These are phyloP conservation scores for Handroanthus guayacan DNA, from an alignment of 257 asterid species.

Conservation along the genomic window DNA sequence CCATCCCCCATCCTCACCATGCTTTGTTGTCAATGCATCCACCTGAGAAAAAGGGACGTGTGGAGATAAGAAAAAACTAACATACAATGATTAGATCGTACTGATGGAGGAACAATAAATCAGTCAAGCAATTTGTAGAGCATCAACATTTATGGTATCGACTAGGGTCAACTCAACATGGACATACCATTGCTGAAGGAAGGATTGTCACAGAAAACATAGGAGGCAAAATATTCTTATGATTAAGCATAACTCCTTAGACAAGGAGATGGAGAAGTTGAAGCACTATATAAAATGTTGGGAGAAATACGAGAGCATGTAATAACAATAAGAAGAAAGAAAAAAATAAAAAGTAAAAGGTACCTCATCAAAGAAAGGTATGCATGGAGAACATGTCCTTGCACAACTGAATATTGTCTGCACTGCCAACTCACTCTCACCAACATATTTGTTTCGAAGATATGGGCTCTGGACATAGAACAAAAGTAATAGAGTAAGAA, in stretches of 20 bases:
- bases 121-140: background rate
- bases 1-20: conserved; percentile 83
- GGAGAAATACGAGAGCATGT: background rate
- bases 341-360: conserved; percentile 92
- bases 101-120: background rate
- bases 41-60: conserved; percentile 50
- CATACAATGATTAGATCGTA: conserved; percentile 14
- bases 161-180: background rate
- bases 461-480: conserved; percentile 78
- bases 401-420: conserved; percentile 88
- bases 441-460: conserved; percentile 85
- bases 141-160: background rate
- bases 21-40: conserved; percentile 80
- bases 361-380: conserved; percentile 96
- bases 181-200: background rate
- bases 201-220: background rate
- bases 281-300: conserved; percentile 26
- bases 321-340: background rate
- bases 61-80: background rate
- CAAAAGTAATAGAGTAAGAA: conserved; percentile 25
- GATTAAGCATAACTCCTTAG: background rate
- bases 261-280: background rate
- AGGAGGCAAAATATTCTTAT: background rate
- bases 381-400: no score
- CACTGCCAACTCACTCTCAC: conserved; percentile 91